Evolutionary conservation across 2,329 filamentous ascomycete genomes (phyloP).

Genomic region (Neocucurbitaria cava): DNA sequence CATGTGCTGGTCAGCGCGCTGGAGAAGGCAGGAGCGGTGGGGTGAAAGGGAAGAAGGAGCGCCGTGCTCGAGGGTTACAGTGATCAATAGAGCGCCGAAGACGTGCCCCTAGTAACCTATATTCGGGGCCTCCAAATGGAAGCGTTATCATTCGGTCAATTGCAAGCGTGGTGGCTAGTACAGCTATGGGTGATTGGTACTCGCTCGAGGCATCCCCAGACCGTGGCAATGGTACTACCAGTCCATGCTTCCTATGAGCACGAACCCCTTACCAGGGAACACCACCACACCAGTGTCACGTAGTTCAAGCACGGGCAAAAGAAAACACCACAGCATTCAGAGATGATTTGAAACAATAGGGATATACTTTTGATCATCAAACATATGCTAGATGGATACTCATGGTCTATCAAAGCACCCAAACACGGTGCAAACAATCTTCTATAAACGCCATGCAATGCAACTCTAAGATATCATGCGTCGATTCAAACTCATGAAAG

Average conservation of each 20-base stretch:
- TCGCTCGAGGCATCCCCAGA: not conserved
- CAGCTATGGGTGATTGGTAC: not conserved
- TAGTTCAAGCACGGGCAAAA: too few species aligned
- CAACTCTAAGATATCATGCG: conserved; percentile 15
- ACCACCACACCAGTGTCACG: not conserved
- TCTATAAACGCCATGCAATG: conserved; percentile 33
- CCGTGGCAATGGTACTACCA: not conserved
- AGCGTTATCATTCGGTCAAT: not conserved
- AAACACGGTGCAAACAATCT: conserved; percentile 11
- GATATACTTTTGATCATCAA: conserved; percentile 19
- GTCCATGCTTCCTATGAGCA: not conserved
- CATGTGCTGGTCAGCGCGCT: not conserved
- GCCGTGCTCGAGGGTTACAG: not conserved
- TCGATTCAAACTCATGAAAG: conserved; percentile 9
- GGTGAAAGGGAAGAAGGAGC: not conserved
- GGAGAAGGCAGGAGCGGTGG: not conserved
- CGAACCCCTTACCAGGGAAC: not conserved
- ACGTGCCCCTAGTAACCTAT: too few species aligned
- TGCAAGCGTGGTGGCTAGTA: not conserved
- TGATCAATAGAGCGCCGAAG: not conserved
- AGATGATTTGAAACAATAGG: not conserved
- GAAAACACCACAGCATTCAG: not conserved
- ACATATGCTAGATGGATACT: conserved; percentile 10
- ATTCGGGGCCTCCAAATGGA: not conserved
- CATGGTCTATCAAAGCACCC: conserved; percentile 11